Conservation (phyloP, 768 basidiomycete genomes). For the Podaxis pistillaris region DNA sequence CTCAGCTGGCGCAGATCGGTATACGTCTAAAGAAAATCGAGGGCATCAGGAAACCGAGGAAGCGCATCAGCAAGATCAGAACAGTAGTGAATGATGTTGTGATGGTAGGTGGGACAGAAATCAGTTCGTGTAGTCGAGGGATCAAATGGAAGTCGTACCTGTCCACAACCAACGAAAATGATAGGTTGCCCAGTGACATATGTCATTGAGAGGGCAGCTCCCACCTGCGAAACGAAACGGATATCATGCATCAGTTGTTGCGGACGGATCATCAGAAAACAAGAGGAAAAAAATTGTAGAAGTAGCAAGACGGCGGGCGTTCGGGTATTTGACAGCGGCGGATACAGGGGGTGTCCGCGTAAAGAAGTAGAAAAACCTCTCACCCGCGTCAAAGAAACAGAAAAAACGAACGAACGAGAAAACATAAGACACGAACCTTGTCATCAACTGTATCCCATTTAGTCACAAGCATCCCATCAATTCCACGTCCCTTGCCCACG, state of each 20-base stretch:
- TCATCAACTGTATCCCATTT: slow-evolving; percentile 99
- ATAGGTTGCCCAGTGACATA: slow-evolving; percentile 99
- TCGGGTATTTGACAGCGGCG: background rate
- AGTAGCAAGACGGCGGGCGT: too few relatives aligned
- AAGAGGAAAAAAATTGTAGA: background rate
- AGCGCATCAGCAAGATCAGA: background rate
- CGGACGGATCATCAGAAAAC: background rate
- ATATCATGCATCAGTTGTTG: background rate
- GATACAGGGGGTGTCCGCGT: background rate
- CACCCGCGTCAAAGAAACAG: too few relatives aligned
- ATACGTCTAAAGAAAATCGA: slow-evolving; percentile 68
- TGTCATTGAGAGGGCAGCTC: slow-evolving; percentile 98
- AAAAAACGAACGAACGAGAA: background rate
- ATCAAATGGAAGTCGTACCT: slow-evolving; percentile 48
- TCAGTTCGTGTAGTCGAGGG: background rate
- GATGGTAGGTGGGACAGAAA: slow-evolving; percentile 2
- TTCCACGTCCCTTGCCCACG: slow-evolving; percentile 76
- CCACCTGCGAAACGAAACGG: slow-evolving; percentile 59
- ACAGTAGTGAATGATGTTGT: background rate
- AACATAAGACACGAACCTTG: slow-evolving; percentile 55
- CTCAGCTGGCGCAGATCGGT: slow-evolving; percentile 90
- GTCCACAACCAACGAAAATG: slow-evolving; percentile 96
- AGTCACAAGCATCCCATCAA: slow-evolving; percentile 97
- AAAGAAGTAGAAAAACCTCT: too few relatives aligned
- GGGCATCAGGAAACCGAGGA: background rate